Conservation (phyloP, 805 yeast species). For the Zygotorulaspora florentina region DNA sequence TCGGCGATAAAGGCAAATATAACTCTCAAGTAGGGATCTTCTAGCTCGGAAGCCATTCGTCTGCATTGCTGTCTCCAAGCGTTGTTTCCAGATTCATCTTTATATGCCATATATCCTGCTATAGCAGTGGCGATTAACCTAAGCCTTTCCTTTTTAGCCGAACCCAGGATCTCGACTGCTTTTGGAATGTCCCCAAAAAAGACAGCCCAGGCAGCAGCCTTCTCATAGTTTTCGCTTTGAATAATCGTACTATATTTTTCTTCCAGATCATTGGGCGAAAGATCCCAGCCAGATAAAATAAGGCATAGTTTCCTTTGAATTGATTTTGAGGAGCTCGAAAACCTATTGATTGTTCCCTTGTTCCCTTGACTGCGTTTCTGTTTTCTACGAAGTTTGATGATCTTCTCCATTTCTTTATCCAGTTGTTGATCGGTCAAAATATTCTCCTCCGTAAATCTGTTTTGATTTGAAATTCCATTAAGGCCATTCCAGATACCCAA, state of each 20-base stretch:
- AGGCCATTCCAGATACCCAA: conserved; percentile 84
- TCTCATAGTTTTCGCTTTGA: conserved; percentile 58
- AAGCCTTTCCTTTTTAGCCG: conserved; percentile 66
- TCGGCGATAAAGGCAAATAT: conserved; percentile 92
- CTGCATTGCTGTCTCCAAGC: conserved; percentile 95
- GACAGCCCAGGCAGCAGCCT: conserved; percentile 98
- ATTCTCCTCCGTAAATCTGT: conserved; percentile 39
- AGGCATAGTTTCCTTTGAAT: conserved; percentile 74
- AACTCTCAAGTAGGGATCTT: conserved; percentile 84
- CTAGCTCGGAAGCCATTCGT: conserved; percentile 78
- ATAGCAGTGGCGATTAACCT: conserved; percentile 88
- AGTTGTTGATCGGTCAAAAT: conserved; percentile 32
- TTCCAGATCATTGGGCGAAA: conserved; percentile 70
- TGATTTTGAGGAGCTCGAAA: conserved; percentile 36
- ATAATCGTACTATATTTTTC: conserved; percentile 57
- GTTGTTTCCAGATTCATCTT: conserved; percentile 47
- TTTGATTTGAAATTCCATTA: conserved; percentile 47
- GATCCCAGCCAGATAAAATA: conserved; percentile 87
- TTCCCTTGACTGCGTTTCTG: conserved; percentile 24
- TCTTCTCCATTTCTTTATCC: conserved; percentile 33
- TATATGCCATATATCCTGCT: conserved; percentile 66
- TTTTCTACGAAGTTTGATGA: conserved; percentile 40
- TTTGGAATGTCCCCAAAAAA: conserved; percentile 82
- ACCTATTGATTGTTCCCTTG: conserved; percentile 17
- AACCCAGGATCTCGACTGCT: conserved; percentile 74